Evolutionary conservation across 108 stramenopile species (phyloP), one percentile per base, ranked within the genome.

Genomic region (Cyclotella sp.): DNA sequence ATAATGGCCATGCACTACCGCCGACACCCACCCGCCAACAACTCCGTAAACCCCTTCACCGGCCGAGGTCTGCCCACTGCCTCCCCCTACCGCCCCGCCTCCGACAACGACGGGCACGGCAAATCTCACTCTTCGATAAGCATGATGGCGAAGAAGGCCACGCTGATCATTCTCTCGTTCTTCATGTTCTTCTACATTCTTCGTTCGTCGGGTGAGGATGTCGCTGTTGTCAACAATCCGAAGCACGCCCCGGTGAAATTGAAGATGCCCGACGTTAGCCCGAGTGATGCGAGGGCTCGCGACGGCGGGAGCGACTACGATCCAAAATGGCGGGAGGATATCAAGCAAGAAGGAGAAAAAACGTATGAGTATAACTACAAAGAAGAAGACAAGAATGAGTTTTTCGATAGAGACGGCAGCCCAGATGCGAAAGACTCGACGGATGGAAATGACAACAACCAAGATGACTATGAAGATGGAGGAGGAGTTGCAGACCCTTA

Each of bases 111-210:
- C 24, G 57, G 57, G 28, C 15, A 8, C 1, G 15, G 24, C 49
- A 47, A 68, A 16, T 28, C 47, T 29, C 46, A 39, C 22, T 49
- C 68, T 14, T 68, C 68, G 10, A 19, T 68, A 14, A 22, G 11
- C n/a, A 30, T 28, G 10, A 68, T 68, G 68, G 68, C 68, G 15
- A 68, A 68, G 30, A 68, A 68, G 49, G 68, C 68, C n/a, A 29
- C 68, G n/a, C 34, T 68, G 49, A 68, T 68, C 28, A 18, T 68
- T 14, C 24, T 68, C 7, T 45, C 43, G 14, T 53, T 68, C 10
- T 49, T 52, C 10, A 24, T 52, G 21, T 68, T 68, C 42, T 68
- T 53, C 15, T 53, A 52, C 29, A 34, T 68, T 11, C 0, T 68
- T 39, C 14, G 30, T 15, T 47, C 27, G n/a, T 49, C 21, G 29